Evolutionary conservation across 495 filamentous ascomycete genomes (phyloP).

Genomic region (Penicillium herquei): DNA sequence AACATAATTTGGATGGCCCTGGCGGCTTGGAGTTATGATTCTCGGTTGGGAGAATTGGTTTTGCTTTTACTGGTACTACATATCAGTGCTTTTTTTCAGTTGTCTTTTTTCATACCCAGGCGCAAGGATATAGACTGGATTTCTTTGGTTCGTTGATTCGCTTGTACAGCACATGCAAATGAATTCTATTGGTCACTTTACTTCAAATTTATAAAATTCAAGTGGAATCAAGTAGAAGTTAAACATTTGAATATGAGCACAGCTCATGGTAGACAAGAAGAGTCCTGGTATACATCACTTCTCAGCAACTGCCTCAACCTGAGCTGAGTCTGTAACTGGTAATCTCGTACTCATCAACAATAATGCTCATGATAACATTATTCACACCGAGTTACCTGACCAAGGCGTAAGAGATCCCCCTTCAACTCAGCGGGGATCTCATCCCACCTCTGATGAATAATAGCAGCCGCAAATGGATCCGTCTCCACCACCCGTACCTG

Average conservation of each 20-base stretch:
- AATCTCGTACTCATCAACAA: background rate
- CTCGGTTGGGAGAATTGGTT: conserved; percentile 1
- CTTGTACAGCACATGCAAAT: no score
- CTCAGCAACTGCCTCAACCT: background rate
- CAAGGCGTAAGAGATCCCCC: conserved; percentile 22
- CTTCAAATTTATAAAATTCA: no score
- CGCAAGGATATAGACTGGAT: conserved; percentile 2
- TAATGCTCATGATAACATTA: background rate
- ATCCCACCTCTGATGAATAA: conserved; percentile 35
- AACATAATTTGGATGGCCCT: background rate
- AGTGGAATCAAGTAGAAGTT: no score
- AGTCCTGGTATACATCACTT: no score
- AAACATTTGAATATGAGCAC: no score
- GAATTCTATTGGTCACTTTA: no score
- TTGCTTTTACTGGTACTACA: background rate
- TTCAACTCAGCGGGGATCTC: conserved; percentile 19
- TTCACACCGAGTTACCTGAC: background rate
- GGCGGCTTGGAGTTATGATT: conserved; percentile 9
- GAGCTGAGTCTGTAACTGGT: background rate
- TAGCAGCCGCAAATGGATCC: conserved; percentile 36
- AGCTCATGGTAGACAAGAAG: no score
- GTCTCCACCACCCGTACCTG: conserved; percentile 11
- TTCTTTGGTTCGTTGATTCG: background rate
- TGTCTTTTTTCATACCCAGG: conserved; percentile 18
- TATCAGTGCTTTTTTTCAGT: background rate